Percentiles rank a stretch among this genome's conserved stretches.
Conservation (phyloP, 108 stramenopile genomes). For the Nitzschia putrida region DNA sequence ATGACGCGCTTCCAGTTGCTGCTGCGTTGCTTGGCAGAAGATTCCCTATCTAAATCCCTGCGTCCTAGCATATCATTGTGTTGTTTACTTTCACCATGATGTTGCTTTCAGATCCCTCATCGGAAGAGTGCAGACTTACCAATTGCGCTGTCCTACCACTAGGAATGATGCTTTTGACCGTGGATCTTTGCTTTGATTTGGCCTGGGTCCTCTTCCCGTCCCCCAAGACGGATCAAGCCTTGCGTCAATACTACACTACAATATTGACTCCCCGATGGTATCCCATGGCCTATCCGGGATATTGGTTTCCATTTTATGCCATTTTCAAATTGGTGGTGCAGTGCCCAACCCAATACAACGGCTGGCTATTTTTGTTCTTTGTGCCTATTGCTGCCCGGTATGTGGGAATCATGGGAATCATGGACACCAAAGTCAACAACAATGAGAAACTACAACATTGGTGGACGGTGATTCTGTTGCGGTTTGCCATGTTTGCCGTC, state of each 20-base stretch:
- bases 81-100: too few relatives aligned
- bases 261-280: slow-evolving; percentile 13
- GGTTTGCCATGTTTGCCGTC: slow-evolving; percentile 2
- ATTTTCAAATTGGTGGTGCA: slow-evolving; percentile 11
- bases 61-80: too few relatives aligned
- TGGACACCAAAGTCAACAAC: neutral
- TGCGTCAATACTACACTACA: slow-evolving; percentile 8
- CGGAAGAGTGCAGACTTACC: slow-evolving; percentile 2
- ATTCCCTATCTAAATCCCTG: too few relatives aligned
- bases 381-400: slow-evolving; percentile 3
- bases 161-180: neutral
- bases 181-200: slow-evolving; percentile 13
- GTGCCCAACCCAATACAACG: slow-evolving; percentile 4
- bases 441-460: slow-evolving; percentile 11
- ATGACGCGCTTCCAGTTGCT: too few relatives aligned
- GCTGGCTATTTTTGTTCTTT: slow-evolving; percentile 5
- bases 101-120: too few relatives aligned
- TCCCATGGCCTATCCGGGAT: slow-evolving; percentile 4
- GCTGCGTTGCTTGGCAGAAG: too few relatives aligned
- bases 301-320: slow-evolving; percentile 2
- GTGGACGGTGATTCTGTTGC: slow-evolving; percentile 8
- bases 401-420: slow-evolving; percentile 1
- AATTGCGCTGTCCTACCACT: neutral
- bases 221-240: neutral
- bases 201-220: slow-evolving; percentile 8